Conservation (phyloP, 176 grass and related monocot species). For the Secale cereale region DNA sequence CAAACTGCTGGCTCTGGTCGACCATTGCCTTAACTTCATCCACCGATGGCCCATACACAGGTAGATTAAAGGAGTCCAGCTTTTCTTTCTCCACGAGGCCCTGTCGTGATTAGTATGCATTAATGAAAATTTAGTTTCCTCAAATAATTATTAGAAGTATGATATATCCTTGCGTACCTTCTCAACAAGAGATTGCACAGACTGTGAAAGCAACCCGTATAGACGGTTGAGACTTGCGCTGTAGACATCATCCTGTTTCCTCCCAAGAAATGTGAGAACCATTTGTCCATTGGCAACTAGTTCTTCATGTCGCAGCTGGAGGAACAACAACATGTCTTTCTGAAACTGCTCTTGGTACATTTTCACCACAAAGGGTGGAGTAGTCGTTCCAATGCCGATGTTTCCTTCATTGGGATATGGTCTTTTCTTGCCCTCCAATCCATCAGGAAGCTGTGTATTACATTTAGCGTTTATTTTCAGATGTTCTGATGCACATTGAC, state of each 20-base stretch:
- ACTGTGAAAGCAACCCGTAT: background rate
- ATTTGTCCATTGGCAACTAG: constrained; percentile 17
- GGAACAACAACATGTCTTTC: constrained; percentile 24
- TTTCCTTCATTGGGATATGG: background rate
- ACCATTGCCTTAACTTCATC: constrained; percentile 27
- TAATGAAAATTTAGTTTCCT: too few relatives aligned
- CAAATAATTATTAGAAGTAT: background rate
- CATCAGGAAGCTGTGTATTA: constrained; percentile 2
- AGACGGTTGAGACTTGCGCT: background rate
- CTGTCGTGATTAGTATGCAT: background rate
- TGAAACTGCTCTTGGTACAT: constrained; percentile 28
- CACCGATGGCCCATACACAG: constrained; percentile 25
- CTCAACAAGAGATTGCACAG: constrained; percentile 6
- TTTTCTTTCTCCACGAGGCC: constrained; percentile 30
- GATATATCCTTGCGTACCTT: background rate
- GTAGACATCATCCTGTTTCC: background rate
- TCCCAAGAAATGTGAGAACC: constrained; percentile 34
- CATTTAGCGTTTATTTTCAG: background rate
- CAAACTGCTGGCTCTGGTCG: background rate
- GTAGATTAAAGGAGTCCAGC: constrained; percentile 30
- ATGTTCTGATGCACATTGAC: background rate
- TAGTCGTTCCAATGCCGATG: constrained; percentile 24
- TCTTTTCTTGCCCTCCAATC: background rate
- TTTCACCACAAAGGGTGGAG: constrained; percentile 4
- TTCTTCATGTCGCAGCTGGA: constrained; percentile 24